Evolutionary conservation across 2,329 filamentous ascomycete genomes (phyloP).

Genomic region (Teratosphaeria nubilosa): DNA sequence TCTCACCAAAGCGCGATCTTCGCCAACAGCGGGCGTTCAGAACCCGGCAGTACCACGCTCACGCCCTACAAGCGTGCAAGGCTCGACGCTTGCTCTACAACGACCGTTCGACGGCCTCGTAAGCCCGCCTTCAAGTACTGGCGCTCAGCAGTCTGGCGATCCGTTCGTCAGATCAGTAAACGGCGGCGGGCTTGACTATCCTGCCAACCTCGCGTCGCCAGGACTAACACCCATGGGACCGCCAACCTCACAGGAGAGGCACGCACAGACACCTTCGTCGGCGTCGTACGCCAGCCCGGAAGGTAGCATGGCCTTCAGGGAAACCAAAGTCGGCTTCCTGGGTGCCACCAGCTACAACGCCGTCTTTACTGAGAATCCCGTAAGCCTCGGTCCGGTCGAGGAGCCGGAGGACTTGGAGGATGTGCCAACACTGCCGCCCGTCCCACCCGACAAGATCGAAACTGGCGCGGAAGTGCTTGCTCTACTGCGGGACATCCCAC

Average conservation of each 20-base stretch:
- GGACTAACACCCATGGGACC: constrained; percentile 3
- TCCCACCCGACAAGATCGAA: constrained; percentile 22
- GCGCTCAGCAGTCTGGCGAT: constrained; percentile 4
- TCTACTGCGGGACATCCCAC: constrained; percentile 22
- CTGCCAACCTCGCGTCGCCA: constrained; percentile 5
- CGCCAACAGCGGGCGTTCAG: background rate
- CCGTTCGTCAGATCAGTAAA: constrained; percentile 3
- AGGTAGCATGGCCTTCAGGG: constrained; percentile 16
- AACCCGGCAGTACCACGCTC: background rate
- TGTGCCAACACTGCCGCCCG: constrained; percentile 14
- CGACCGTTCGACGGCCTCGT: background rate
- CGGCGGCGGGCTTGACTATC: background rate
- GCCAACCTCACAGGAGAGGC: constrained; percentile 6
- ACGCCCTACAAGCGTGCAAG: background rate
- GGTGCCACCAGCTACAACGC: constrained; percentile 25
- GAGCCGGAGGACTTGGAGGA: constrained; percentile 15
- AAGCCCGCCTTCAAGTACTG: constrained; percentile 13
- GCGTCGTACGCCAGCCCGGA: constrained; percentile 12
- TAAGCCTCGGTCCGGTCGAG: constrained; percentile 13
- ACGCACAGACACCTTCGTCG: constrained; percentile 8
- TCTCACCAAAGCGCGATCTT: constrained; percentile 4
- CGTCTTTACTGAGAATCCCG: constrained; percentile 24
- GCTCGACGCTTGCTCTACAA: background rate
- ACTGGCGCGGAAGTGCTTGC: constrained; percentile 24
- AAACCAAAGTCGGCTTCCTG: constrained; percentile 23